A percentile compares a stretch with the other conserved stretches of the same genome.
Conservation (phyloP, 768 basidiomycete species). For the Pleurotus salmoneostramineus region DNA sequence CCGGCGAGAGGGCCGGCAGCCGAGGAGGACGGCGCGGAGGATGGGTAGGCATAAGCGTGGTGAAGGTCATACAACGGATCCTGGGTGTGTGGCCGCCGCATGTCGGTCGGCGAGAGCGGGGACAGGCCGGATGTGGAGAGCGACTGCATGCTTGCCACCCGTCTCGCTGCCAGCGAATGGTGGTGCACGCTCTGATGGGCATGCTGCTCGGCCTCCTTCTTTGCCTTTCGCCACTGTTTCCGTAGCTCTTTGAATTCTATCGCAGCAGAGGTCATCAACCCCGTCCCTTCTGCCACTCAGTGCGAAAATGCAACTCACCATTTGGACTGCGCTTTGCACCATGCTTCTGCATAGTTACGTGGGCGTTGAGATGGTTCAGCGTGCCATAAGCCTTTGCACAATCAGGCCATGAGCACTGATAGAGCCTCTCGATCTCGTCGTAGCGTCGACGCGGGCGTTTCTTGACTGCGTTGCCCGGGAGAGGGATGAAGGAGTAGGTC, state of each 20-base stretch:
- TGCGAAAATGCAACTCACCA: slow-evolving; percentile 46
- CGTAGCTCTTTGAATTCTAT: slow-evolving; percentile 97
- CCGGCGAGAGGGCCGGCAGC: slow-evolving; percentile 2
- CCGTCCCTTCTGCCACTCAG: no score
- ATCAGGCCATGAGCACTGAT: slow-evolving; percentile 78
- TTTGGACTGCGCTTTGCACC: slow-evolving; percentile 85
- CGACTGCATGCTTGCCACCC: slow-evolving; percentile 3
- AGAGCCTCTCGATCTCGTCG: slow-evolving; percentile 95
- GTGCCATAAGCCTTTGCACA: slow-evolving; percentile 89
- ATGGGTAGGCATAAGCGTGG: slow-evolving; percentile 1
- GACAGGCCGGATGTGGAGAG: slow-evolving; percentile 8
- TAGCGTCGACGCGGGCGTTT: slow-evolving; percentile 83
- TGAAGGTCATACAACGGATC: not conserved
- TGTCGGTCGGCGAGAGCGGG: not conserved
- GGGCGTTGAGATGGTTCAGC: slow-evolving; percentile 95
- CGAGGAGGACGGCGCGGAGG: not conserved
- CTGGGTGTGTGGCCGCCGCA: slow-evolving; percentile 3
- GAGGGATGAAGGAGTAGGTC: slow-evolving; percentile 78
- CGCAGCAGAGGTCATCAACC: slow-evolving; percentile 8
- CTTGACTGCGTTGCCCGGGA: slow-evolving; percentile 77
- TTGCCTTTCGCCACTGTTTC: slow-evolving; percentile 92
- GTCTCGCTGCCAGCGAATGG: slow-evolving; percentile 6
- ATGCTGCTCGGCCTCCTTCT: slow-evolving; percentile 57
- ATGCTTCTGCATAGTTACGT: slow-evolving; percentile 98
- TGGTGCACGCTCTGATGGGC: slow-evolving; percentile 1